These are phyloP conservation scores for Phytophthora ramorum DNA, from an alignment of 352 stramenopile species.

Conservation along the genomic window DNA sequence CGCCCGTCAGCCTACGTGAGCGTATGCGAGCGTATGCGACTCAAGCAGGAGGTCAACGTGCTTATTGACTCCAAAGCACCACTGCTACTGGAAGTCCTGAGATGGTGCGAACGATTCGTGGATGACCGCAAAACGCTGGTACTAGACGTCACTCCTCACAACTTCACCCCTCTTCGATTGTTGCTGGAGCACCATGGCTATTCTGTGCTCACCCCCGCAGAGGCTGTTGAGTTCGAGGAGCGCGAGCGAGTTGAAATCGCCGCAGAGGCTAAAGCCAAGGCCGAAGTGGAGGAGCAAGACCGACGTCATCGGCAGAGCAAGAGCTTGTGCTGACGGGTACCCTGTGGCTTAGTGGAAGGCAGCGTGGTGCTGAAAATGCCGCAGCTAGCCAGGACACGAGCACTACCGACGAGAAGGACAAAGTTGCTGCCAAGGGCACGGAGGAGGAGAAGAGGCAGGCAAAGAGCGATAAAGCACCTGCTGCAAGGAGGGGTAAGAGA, in stretches of 20 bases:
- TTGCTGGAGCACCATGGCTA: constrained; percentile 57
- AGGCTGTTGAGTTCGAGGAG: constrained; percentile 45
- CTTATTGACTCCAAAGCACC: constrained; percentile 73
- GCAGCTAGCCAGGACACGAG: constrained; percentile 4
- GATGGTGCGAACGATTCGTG: constrained; percentile 62
- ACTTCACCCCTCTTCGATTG: constrained; percentile 51
- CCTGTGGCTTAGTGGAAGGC: background rate
- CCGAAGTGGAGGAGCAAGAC: constrained; percentile 31
- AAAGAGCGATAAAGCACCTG: constrained; percentile 16
- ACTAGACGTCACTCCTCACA: constrained; percentile 60
- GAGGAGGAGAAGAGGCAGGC: constrained; percentile 6
- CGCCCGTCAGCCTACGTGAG: constrained; percentile 57
- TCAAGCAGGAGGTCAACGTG: constrained; percentile 74
- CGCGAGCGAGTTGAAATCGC: constrained; percentile 29
- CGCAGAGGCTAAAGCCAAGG: constrained; percentile 30
- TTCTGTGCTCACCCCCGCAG: constrained; percentile 50
- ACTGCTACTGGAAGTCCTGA: constrained; percentile 58
- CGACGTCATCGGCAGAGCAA: constrained; percentile 28
- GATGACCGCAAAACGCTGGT: constrained; percentile 64
- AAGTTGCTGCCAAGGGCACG: constrained; percentile 7
- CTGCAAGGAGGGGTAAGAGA: constrained; percentile 44
- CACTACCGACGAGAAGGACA: constrained; percentile 8
- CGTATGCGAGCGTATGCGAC: constrained; percentile 48
- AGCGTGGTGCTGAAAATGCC: constrained; percentile 6
- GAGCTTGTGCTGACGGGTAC: constrained; percentile 13